Evolutionary conservation across 1,284 basidiomycete species (phyloP), one percentile per base, ranked within the genome.

Genomic region (Rhodotorula sp.): DNA sequence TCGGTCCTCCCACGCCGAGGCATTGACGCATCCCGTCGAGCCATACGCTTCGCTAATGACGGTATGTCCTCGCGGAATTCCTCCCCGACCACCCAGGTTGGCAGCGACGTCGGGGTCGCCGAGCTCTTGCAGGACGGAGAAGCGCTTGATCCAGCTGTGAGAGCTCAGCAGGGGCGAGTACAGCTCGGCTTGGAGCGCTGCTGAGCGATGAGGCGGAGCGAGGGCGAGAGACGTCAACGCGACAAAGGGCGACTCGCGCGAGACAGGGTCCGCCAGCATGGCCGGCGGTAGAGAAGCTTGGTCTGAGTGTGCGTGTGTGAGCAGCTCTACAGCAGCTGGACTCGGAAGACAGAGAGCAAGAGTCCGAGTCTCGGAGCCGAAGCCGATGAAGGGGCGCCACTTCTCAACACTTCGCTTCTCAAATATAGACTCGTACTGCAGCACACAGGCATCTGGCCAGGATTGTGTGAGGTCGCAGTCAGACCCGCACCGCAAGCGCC

Each of bases 1-100:
- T 14, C 67, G 71, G 3, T 60, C 47, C 20, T 73, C 73, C 78
- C 77, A 78, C 49, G 60, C 67, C 56, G 74, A 51, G 2, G 75
- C 75, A 57, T 79, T 79, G 62, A 78, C 72, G 54, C 64, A 70
- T 16, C 69, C 60, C 1, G 59, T 62, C 20, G 31, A 46, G 20
- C 67, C 67, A 10, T 68, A 68, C 10, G 65, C 66, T 1, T 58
- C 66, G 39, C 59, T 31, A 1, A 68, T 46, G 7, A 71, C 70
- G 5, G 47, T 14, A 23, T 71, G 70, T 8, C 59, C 56, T 0
- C 34, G 26, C 5, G 48, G 48, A 21, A 48, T 43, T 5, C 54
- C 6, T 23, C 48, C 47, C 29, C 43, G 54, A 5, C 54, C 54
- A 7, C 26, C n/a, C 12, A n/a, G 6, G 15, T n/a, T 58, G 20